Evolutionary conservation across 2,329 filamentous ascomycete genomes (phyloP), one percentile per base, ranked within the genome.

Genomic region (Cordyceps pruinosa): DNA sequence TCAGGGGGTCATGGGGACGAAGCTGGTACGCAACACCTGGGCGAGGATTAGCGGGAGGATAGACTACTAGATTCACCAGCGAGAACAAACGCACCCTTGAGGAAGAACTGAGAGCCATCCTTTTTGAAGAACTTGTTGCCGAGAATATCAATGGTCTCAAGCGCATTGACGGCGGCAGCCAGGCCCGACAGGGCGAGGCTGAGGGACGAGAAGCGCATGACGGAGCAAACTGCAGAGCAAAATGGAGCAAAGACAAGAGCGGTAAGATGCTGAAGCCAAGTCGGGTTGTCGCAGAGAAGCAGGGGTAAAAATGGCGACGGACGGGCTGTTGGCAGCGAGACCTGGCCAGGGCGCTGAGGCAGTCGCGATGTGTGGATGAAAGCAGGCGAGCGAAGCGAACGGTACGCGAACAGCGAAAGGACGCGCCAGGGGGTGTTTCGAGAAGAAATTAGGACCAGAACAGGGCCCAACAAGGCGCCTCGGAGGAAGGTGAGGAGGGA

Each of bases 51-150:
- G 54, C 44, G 21, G 21, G 2, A 4, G 1, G 9, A 17, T 7
- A 37, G 39, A 26, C n/a, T 6, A 15, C 10, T 35, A 46, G 32
- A 30, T 35, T 37, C 19, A 42, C 13, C 13, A 30, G 13, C 55
- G 23, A 50, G 41, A 30, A 28, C 32, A 37, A 19, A 49, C 69
- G 51, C 71, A 88, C 89, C 89, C 75, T 92, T 94, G 71, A 94
- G 81, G 71, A 84, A 94, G 77, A 89, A 95, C 68, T 95, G 90
- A 32, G 85, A 79, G 62, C 90, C 90, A 69, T 92, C 83, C 66
- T 82, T 83, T 63, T 84, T 85, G 76, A 95, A 96, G 77, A 96
- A 90, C 73, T 95, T 96, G 75, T 86, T 85, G 51, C 90, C 90
- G 55, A 86, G 82, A 21, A 75, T 72, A 52, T 77, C 74, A 59